phyloP scores from a whole-genome alignment of 1,284 basidiomycete species.

The Spongispora temasekensis region DNA sequence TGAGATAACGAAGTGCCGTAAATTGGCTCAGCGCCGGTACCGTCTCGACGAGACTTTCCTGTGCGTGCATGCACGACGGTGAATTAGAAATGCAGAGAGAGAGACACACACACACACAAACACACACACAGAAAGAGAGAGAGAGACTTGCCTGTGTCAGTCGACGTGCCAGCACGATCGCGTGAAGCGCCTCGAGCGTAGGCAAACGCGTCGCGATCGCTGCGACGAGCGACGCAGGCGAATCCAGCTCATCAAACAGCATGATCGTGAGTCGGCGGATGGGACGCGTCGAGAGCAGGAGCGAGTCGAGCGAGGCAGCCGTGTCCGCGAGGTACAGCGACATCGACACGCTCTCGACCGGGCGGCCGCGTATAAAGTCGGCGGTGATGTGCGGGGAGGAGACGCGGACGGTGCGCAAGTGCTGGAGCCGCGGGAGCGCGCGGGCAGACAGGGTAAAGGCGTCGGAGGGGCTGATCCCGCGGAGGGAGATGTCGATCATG shows the following conservation, averaged over 20 bases:
- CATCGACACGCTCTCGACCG: slow-evolving; percentile 52
- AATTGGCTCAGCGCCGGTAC: slow-evolving; percentile 35
- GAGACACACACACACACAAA: not conserved
- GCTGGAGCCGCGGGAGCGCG: slow-evolving; percentile 49
- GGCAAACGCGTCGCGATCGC: slow-evolving; percentile 50
- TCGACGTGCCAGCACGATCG: slow-evolving; percentile 51
- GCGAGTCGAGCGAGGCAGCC: slow-evolving; percentile 43
- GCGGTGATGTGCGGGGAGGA: slow-evolving; percentile 47
- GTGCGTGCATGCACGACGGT: not conserved
- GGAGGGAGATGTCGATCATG: slow-evolving; percentile 53
- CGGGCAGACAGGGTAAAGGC: slow-evolving; percentile 37
- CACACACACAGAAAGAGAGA: not conserved
- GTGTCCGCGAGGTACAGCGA: slow-evolving; percentile 48
- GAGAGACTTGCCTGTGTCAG: slow-evolving; percentile 43
- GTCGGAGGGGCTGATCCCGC: slow-evolving; percentile 41
- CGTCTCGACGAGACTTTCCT: slow-evolving; percentile 36
- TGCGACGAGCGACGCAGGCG: slow-evolving; percentile 44
- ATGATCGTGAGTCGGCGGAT: slow-evolving; percentile 57
- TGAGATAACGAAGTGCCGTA: slow-evolving; percentile 40
- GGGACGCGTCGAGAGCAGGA: slow-evolving; percentile 41
- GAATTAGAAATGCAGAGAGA: not conserved
- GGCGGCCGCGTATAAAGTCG: slow-evolving; percentile 49
- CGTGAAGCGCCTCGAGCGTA: slow-evolving; percentile 54
- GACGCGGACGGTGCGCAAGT: slow-evolving; percentile 58
- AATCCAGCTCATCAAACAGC: slow-evolving; percentile 51